Base-by-base conservation (phyloP, 129 eudicot genomes). In the Lactuca sativa region DNA sequence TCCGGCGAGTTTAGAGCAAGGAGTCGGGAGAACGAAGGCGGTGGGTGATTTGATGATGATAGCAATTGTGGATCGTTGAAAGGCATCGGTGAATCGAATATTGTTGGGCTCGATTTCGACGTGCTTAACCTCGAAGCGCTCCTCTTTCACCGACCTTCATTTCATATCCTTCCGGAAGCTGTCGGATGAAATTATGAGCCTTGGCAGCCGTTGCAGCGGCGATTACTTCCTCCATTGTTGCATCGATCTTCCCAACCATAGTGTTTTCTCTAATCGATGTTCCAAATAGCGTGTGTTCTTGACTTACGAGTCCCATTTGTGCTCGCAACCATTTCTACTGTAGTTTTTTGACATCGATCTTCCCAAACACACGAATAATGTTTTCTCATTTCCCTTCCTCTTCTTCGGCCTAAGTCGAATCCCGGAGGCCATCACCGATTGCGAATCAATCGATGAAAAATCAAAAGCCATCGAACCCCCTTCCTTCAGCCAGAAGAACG, bases 81-180 rank as follows among this genome's bases (percentile, higher is more conserved):
- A 0, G 82, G 82, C 25, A 80, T 76, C 8, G 98, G 90, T 9
- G 95, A 81, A 43, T 78, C 66, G 38, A 73, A 75, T 9, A 77
- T 17, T 11, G 85, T 75, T 2, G 96, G 98, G 72, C 96, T 86
- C 14, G 88, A 83, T 82, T 77, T 80, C 3, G 82, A 52, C 3
- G 92, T 69, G 73, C 92, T 88, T 78, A 83, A 72, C 44, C 88
- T 86, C 14, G 91, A 83, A 14, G 88, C 83, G 96, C 84, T 64
- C 98, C 98, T 78, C 95, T 69, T 82, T 93, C 97, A 9, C 98
- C 98, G 78, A 93, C 83, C 96, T 93, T 13, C 43, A 97, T 93
- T 52, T 93, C 95, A 6, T 93, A 93, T 63, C 98, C 98, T 14
- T 89, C 82, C 9, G 96, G 98, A 70, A 93, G 96, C 64, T 83